Conservation (phyloP, 495 filamentous ascomycete genomes). For the Venustampulla echinocandica region DNA sequence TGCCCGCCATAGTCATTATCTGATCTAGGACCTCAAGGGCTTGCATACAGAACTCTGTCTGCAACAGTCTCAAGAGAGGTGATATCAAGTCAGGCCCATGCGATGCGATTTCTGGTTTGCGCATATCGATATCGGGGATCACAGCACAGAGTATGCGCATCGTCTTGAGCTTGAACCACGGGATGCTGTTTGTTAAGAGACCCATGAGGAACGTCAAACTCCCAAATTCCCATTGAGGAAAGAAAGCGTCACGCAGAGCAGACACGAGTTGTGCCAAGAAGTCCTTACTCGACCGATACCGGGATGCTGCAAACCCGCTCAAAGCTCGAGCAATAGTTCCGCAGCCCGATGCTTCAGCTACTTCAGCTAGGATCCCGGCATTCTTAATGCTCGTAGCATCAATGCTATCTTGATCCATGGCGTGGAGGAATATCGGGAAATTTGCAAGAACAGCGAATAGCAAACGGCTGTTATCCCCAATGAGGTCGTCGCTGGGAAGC, state of each 20-base stretch:
- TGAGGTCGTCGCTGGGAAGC: slow-evolving; percentile 70
- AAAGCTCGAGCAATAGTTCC: slow-evolving; percentile 50
- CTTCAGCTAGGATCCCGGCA: slow-evolving; percentile 58
- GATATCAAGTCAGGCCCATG: slow-evolving; percentile 95
- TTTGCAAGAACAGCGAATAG: slow-evolving; percentile 83
- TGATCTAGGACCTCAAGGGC: slow-evolving; percentile 86
- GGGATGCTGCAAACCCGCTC: slow-evolving; percentile 56
- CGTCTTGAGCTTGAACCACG: slow-evolving; percentile 85
- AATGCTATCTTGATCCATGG: slow-evolving; percentile 56
- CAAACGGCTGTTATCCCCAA: slow-evolving; percentile 72
- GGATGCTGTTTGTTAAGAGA: slow-evolving; percentile 74
- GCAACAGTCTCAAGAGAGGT: slow-evolving; percentile 78
- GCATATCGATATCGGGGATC: slow-evolving; percentile 89
- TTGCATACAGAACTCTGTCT: slow-evolving; percentile 88
- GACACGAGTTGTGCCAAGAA: slow-evolving; percentile 68
- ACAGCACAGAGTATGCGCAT: slow-evolving; percentile 83
- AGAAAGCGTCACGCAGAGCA: slow-evolving; percentile 69
- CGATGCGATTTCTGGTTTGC: slow-evolving; percentile 75
- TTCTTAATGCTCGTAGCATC: slow-evolving; percentile 47
- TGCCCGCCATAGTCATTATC: slow-evolving; percentile 88
- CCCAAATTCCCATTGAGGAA: slow-evolving; percentile 74
- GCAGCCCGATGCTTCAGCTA: slow-evolving; percentile 62
- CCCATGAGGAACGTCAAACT: slow-evolving; percentile 87
- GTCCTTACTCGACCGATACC: slow-evolving; percentile 63
- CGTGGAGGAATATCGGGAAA: slow-evolving; percentile 75